Evolutionary conservation across 1,139 yeast species (phyloP), one percentile per base, ranked within the genome.

Genomic region (Arxiozyma bovina): DNA sequence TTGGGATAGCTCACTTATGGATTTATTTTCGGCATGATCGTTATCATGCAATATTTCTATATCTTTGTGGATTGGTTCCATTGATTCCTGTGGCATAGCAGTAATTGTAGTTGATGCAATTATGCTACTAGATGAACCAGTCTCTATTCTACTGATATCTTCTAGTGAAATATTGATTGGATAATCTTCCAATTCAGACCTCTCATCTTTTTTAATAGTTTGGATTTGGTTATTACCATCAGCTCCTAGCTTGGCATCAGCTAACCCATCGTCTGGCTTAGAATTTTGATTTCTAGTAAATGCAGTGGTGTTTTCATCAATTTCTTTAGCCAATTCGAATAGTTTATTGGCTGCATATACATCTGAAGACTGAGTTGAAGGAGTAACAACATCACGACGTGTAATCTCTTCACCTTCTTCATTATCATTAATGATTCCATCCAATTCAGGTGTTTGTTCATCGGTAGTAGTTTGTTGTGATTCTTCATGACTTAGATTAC

Each of bases 241-340:
- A 17, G 9, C 42, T 11, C 23, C 42, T 22, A 21, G 40, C 2
- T 4, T n/a, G 20, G 34, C 15, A 30, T 6, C 25, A 8, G 9
- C 42, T 8, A 23, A 27, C 21, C 34, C 48, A 17, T 4, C 9
- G 1, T 21, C 20, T 25, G 8, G 25, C 8, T 42, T 27, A 25
- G 11, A 2, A 38, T n/a, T 25, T 45, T 41, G 17, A 15, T 12
- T 46, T 9, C 5, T 40, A 12, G 6, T 30, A 40, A 23, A 30
- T 2, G 17, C 51, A 12, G 47, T 49, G 38, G 51, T 45, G 18
- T 51, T 46, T 23, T 40, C 49, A 30, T 50, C 52, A 27, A 42
- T 45, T 18, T 46, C 45, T 42, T 45, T 45, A 41, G 50, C 42
- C 22, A 45, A 27, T 30, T 51, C 53, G 20, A 46, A 42, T 25